Base-by-base conservation (phyloP, 2,329 filamentous ascomycete species). In the Aspergillus fumigatus region DNA sequence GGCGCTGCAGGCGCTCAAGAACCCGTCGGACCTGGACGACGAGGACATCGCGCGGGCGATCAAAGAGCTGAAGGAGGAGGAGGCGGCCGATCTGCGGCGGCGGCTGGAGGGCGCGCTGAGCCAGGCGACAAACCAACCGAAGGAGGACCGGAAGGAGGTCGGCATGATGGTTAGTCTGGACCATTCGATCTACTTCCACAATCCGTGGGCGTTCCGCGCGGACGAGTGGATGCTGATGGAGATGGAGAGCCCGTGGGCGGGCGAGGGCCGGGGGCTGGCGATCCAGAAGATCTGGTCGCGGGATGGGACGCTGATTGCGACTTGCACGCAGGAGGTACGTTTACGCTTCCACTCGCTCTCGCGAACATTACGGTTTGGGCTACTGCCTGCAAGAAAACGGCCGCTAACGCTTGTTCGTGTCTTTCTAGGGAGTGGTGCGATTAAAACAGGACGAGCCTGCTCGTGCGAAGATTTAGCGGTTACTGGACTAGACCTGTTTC, bases 121-220 rank as follows among this genome's bases (percentile, higher is more conserved):
- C 47, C 64, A 67, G 35, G 68, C 67, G 14, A 63, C 66, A 5
- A 63, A 62, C 9, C 50, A 51, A 27, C 53, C 62, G 10, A 64
- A 61, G n/a, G 59, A 65, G 9, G 63, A 73, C 1, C 65, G 70
- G 23, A 69, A 70, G 55, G 65, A 75, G 54, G 70, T 80, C 26
- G 77, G 77, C 8, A 80, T 81, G 77, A 79, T 81, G 75, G 79
- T 81, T 54, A 77, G 74, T 41, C 68, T 81, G 26, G 79, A 81
- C 60, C 79, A 81, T 63, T 74, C 77, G 0, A 81, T 81, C 48
- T 80, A 79, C 62, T 81, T 81, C 66, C 79, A 81, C 56, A 77
- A 77, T 53, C 77, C 78, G 21, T 67, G 73, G 55, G 74, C 71
- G 3, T 79, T 81, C 62, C 68, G 75, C 25, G 78, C 77, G 10